Evolutionary conservation across 352 stramenopile species (phyloP).

Genomic region (Globisporangium ultimum): DNA sequence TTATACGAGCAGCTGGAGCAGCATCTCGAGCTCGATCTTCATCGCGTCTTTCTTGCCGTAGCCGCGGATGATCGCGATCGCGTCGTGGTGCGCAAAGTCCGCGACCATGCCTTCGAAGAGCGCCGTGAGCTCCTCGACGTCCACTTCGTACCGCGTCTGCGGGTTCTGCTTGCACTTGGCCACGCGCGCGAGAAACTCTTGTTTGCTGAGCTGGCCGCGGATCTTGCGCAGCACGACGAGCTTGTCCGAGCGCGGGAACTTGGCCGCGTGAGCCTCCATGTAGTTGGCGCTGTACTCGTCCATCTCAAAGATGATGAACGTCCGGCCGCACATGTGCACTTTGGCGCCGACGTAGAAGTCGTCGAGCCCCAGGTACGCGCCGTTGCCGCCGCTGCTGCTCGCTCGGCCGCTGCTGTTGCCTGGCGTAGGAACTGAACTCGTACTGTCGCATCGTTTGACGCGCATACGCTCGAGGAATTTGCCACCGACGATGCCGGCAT

Average conservation of each 20-base stretch:
- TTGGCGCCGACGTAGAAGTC: constrained; percentile 76
- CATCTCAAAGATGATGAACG: constrained; percentile 78
- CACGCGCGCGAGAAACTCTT: constrained; percentile 19
- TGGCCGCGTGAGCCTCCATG: constrained; percentile 61
- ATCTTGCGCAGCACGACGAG: constrained; percentile 59
- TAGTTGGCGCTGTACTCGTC: constrained; percentile 84
- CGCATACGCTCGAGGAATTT: constrained; percentile 76
- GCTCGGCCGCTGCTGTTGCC: constrained; percentile 1
- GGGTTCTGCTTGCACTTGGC: constrained; percentile 25
- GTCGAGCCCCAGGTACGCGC: constrained; percentile 43
- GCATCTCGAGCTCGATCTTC: constrained; percentile 48
- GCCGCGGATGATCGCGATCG: constrained; percentile 61
- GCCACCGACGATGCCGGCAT: constrained; percentile 66
- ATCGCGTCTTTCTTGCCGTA: constrained; percentile 62
- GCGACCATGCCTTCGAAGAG: constrained; percentile 41
- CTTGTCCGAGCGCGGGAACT: constrained; percentile 69
- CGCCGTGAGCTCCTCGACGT: constrained; percentile 44
- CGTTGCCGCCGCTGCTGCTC: constrained; percentile 32
- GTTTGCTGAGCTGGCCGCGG: constrained; percentile 36
- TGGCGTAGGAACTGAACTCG: background rate
- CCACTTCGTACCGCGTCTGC: constrained; percentile 28
- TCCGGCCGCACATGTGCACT: constrained; percentile 61
- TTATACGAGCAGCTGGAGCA: constrained; percentile 48
- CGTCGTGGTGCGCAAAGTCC: constrained; percentile 58
- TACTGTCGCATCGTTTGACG: constrained; percentile 49